A percentile compares a stretch with the other conserved stretches of the same genome.
Conservation (phyloP, 768 basidiomycete genomes). For the Strobilomyces echinocephalus region DNA sequence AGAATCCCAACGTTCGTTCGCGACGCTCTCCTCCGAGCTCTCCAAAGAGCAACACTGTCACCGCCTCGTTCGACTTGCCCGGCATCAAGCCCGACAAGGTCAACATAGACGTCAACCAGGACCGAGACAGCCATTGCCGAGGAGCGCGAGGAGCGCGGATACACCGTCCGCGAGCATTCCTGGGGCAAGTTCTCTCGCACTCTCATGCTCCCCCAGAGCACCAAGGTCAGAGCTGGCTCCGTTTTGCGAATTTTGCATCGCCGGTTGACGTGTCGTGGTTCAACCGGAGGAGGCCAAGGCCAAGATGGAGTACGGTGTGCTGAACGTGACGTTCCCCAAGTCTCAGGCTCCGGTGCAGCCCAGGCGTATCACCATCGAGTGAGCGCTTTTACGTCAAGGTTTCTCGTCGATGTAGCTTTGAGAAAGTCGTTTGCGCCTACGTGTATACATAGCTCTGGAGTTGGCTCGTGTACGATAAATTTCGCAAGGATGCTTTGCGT, state of each 20-base stretch:
- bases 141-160: conserved; percentile 34
- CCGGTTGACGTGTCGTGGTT: not conserved
- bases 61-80: conserved; percentile 55
- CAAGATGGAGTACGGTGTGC: conserved; percentile 47
- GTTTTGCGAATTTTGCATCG: not conserved
- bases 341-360: conserved; percentile 28
- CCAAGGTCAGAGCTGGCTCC: conserved; percentile 35
- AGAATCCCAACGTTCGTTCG: conserved; percentile 74
- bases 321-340: conserved; percentile 53
- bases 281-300: conserved; percentile 37
- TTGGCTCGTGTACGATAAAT: not conserved
- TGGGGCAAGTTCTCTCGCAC: conserved; percentile 47
- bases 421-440: too few species aligned
- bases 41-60: conserved; percentile 46
- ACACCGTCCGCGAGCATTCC: conserved; percentile 40
- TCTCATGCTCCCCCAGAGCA: conserved; percentile 43
- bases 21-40: conserved; percentile 73
- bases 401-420: too few species aligned
- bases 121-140: conserved; percentile 35
- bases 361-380: conserved; percentile 38
- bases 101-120: conserved; percentile 47
- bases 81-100: conserved; percentile 49
- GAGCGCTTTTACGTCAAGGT: not conserved
- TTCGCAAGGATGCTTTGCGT: too few species aligned
- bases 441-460: not conserved